Percentiles rank a stretch among this genome's conserved stretches.
Evolutionary conservation across 2,329 filamentous ascomycete genomes (phyloP).

Genomic region (Lizonia empirigonia): DNA sequence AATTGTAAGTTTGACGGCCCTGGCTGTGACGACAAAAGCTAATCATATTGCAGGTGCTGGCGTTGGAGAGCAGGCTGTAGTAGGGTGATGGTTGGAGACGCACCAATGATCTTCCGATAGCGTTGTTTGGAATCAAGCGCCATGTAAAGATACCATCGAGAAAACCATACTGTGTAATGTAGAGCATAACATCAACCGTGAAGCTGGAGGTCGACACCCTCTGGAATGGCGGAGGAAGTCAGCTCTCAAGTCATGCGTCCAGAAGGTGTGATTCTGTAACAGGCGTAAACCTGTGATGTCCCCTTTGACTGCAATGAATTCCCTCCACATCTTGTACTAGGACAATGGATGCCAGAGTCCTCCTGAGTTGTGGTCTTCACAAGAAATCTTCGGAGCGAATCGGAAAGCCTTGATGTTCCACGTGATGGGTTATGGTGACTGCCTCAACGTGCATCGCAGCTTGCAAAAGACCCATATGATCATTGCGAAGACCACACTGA

Average conservation of each 20-base stretch:
- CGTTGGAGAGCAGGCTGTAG: slow-evolving; percentile 38
- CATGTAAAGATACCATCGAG: slow-evolving; percentile 9
- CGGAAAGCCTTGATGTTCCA: slow-evolving; percentile 2
- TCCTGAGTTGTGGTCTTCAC: neutral
- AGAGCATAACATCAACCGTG: neutral
- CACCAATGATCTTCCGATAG: slow-evolving; percentile 1
- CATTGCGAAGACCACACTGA: neutral
- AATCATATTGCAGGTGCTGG: slow-evolving; percentile 30
- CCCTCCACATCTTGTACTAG: too few species aligned
- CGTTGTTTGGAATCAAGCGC: neutral
- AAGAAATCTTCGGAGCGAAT: slow-evolving; percentile 2
- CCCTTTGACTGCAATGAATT: too few species aligned
- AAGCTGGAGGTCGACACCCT: neutral
- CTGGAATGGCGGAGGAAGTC: neutral
- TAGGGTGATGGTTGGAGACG: neutral
- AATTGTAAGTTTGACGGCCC: slow-evolving; percentile 63
- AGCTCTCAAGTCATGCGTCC: too few species aligned
- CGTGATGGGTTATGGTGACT: neutral
- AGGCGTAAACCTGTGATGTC: too few species aligned
- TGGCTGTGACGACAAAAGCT: neutral
- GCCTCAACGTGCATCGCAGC: neutral
- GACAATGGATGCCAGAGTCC: neutral
- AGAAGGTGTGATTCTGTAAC: too few species aligned
- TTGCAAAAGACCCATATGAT: neutral
- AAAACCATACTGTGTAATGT: slow-evolving; percentile 9